Percentiles rank a stretch among this genome's conserved stretches.
These are phyloP conservation scores for Fusarium veterinarium DNA, from an alignment of 2,329 filamentous ascomycete genomes.

Conservation along the genomic window DNA sequence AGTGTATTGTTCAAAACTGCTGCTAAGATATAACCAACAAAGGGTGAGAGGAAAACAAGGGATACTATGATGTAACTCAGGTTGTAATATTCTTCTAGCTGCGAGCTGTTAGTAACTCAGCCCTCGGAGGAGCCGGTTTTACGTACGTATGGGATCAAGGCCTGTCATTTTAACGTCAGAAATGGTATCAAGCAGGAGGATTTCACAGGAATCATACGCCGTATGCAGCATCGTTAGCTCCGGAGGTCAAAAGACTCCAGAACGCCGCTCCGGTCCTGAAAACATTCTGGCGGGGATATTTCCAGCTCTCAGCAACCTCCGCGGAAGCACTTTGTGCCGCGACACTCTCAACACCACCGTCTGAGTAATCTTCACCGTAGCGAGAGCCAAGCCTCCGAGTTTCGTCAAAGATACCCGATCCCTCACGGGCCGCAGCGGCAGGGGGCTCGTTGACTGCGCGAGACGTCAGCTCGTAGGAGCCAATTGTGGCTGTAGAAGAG, in stretches of 20 bases:
- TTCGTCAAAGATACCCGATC: background rate
- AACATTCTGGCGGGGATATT: conserved; percentile 52
- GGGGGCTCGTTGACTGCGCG: conserved; percentile 7
- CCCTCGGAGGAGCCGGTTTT: background rate
- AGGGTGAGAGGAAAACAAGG: conserved; percentile 73
- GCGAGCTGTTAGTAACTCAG: background rate
- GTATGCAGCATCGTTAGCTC: conserved; percentile 68
- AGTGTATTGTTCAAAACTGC: conserved; percentile 69
- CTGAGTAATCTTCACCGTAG: background rate
- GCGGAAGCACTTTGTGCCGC: background rate
- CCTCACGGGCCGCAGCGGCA: conserved; percentile 1
- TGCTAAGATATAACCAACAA: conserved; percentile 71
- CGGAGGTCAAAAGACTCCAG: conserved; percentile 68
- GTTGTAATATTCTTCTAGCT: conserved; percentile 63
- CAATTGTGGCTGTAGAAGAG: conserved; percentile 34
- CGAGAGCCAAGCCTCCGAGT: conserved; percentile 2
- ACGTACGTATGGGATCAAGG: conserved; percentile 60
- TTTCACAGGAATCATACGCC: conserved; percentile 56
- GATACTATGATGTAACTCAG: conserved; percentile 72
- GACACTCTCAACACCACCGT: conserved; percentile 13
- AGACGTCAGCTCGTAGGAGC: conserved; percentile 33
- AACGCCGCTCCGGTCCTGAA: conserved; percentile 64
- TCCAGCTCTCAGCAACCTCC: conserved; percentile 33
- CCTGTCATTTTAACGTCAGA: conserved; percentile 46
- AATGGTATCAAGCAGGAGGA: background rate